Conservation (phyloP, 345 rosid genomes). For the Gossypium australe region DNA sequence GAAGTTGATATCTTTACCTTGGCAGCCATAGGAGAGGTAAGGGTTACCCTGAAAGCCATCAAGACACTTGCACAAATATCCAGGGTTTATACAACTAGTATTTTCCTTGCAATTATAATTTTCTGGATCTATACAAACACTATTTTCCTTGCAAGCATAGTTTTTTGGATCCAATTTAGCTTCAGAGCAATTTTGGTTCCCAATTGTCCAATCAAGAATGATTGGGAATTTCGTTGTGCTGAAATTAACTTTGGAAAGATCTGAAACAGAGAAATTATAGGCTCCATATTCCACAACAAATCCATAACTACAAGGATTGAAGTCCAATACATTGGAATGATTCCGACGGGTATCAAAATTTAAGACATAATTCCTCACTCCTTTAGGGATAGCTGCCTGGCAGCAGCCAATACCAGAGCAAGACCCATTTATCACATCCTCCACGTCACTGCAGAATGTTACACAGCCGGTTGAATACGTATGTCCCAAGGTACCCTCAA, state of each 20-base stretch:
- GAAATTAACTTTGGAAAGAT: background rate
- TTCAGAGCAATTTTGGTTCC: background rate
- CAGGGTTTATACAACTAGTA: background rate
- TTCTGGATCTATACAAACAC: background rate
- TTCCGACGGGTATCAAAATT: fast-evolving
- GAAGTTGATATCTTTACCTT: background rate
- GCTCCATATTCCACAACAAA: slow-evolving; percentile 16
- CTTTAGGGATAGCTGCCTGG: slow-evolving; percentile 8
- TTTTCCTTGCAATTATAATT: slow-evolving; percentile 10
- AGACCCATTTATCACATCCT: background rate
- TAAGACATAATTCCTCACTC: background rate
- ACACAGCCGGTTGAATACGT: slow-evolving; percentile 28
- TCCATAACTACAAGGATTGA: slow-evolving; percentile 28
- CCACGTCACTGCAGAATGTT: slow-evolving; percentile 18
- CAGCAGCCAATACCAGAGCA: slow-evolving; percentile 18
- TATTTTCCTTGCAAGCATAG: slow-evolving; percentile 14
- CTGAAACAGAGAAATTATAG: background rate
- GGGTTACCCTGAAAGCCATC: slow-evolving; percentile 17
- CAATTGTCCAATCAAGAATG: background rate
- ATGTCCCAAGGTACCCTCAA: background rate
- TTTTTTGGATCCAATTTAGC: background rate
- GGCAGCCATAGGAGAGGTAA: slow-evolving; percentile 13
- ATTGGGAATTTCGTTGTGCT: background rate
- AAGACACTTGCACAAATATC: slow-evolving; percentile 9
- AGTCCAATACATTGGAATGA: background rate